Conservation (phyloP, 805 yeast genomes). For the Isabelozyma pseudorhagii region DNA sequence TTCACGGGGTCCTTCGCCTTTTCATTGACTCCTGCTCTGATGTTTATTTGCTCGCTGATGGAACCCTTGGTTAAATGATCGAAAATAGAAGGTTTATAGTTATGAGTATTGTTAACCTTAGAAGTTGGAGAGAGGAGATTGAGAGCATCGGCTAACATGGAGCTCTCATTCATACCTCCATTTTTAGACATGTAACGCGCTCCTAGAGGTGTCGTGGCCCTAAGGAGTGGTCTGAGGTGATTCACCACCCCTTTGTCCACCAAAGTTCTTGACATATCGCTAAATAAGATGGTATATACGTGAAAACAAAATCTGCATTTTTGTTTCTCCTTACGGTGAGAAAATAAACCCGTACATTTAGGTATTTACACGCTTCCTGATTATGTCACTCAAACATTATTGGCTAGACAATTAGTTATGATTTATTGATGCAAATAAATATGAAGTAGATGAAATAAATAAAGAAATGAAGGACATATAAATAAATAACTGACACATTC, state of each 20-base stretch:
- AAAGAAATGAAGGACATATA: neutral
- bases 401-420: neutral
- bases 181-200: neutral
- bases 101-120: constrained; percentile 3
- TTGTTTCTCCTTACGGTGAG: neutral
- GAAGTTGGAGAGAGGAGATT: constrained; percentile 27
- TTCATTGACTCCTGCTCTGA: neutral
- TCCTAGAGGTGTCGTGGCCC: neutral
- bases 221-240: neutral
- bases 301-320: neutral
- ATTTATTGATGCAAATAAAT: neutral
- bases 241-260: neutral
- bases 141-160: constrained; percentile 33
- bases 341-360: neutral
- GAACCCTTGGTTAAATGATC: constrained; percentile 30
- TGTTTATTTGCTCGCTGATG: constrained; percentile 23
- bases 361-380: neutral
- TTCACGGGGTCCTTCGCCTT: neutral
- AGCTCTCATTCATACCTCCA: constrained; percentile 9
- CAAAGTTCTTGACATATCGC: neutral
- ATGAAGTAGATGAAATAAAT: neutral
- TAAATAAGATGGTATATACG: neutral
- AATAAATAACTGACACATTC: neutral
- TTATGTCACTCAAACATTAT: neutral
- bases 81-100: constrained; percentile 32